Conservation (phyloP, 2,329 filamentous ascomycete species). For the Fusarium nelsonii region DNA sequence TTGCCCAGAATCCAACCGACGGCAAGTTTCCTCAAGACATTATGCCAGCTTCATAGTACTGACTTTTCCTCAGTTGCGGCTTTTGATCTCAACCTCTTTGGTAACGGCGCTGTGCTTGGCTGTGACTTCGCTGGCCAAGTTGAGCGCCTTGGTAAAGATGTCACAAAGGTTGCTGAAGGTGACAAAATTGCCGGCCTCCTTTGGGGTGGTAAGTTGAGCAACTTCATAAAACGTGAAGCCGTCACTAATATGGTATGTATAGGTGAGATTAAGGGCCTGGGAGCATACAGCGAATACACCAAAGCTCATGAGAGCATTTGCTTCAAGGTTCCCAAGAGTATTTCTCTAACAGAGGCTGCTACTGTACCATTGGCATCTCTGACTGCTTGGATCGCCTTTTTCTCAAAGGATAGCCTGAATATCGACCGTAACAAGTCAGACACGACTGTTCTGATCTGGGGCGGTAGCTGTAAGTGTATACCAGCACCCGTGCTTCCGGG, state of each 20-base stretch:
- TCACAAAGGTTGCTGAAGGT: constrained; percentile 36
- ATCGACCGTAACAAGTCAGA: constrained; percentile 44
- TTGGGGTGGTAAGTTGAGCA: constrained; percentile 47
- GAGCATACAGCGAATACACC: constrained; percentile 56
- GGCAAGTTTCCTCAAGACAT: constrained; percentile 4
- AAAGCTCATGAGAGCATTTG: constrained; percentile 57
- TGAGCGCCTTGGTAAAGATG: constrained; percentile 48
- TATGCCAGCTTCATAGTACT: not conserved
- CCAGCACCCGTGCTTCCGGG: not conserved
- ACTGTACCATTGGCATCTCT: constrained; percentile 56
- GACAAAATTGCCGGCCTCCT: constrained; percentile 46
- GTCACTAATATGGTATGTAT: constrained; percentile 1
- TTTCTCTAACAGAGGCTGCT: constrained; percentile 50
- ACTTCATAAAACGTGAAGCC: no score
- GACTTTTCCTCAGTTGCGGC: constrained; percentile 46
- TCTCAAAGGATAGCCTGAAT: constrained; percentile 53
- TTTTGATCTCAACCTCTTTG: constrained; percentile 54
- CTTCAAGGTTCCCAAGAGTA: constrained; percentile 53
- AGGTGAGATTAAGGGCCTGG: constrained; percentile 50
- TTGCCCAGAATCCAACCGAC: constrained; percentile 49
- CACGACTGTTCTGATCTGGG: constrained; percentile 56
- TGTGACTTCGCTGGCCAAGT: constrained; percentile 56
- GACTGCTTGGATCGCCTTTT: constrained; percentile 57
- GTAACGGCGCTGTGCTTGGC: constrained; percentile 54
- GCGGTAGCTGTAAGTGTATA: constrained; percentile 57